phyloP scores from a whole-genome alignment of 371 early-diverging fungal species.

The Lichtheimia hyalospora region DNA sequence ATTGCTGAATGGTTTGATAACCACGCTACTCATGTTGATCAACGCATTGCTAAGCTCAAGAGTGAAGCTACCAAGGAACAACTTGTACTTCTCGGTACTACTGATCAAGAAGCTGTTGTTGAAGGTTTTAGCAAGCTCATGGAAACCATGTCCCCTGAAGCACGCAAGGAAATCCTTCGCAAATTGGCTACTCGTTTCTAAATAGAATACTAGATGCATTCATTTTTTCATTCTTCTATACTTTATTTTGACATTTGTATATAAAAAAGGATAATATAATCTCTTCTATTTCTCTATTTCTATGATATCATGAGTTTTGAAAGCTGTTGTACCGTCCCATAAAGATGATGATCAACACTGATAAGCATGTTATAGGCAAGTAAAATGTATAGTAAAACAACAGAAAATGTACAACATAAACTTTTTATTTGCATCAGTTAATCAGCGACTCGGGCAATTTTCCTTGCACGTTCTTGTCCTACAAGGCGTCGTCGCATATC shows the following conservation, averaged over 20 bases:
- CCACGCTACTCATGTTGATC: slow-evolving; percentile 45
- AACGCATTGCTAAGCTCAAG: slow-evolving; percentile 43
- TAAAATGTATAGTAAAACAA: no score
- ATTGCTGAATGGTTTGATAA: slow-evolving; percentile 71
- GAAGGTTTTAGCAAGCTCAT: slow-evolving; percentile 50
- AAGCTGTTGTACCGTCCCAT: not conserved
- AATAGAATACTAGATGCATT: not conserved
- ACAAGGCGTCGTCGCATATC: slow-evolving; percentile 20
- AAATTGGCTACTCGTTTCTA: slow-evolving; percentile 40
- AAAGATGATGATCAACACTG: no score
- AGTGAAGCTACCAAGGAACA: slow-evolving; percentile 36
- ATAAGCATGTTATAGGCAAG: no score
- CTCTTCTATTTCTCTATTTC: not conserved
- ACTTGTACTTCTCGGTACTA: slow-evolving; percentile 32
- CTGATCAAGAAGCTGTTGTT: slow-evolving; percentile 51
- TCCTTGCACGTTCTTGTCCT: slow-evolving; percentile 17
- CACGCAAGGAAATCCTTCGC: slow-evolving; percentile 40
- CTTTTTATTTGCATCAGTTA: slow-evolving; percentile 1
- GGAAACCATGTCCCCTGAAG: slow-evolving; percentile 36
- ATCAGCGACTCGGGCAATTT: slow-evolving; percentile 15
- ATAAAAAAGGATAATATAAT: not conserved
- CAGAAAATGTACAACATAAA: no score
- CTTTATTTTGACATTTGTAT: not conserved
- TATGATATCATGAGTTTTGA: no score
- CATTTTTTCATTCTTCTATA: not conserved